phyloP scores from a whole-genome alignment of 768 basidiomycete genomes.

The Boletus coccyginus region DNA sequence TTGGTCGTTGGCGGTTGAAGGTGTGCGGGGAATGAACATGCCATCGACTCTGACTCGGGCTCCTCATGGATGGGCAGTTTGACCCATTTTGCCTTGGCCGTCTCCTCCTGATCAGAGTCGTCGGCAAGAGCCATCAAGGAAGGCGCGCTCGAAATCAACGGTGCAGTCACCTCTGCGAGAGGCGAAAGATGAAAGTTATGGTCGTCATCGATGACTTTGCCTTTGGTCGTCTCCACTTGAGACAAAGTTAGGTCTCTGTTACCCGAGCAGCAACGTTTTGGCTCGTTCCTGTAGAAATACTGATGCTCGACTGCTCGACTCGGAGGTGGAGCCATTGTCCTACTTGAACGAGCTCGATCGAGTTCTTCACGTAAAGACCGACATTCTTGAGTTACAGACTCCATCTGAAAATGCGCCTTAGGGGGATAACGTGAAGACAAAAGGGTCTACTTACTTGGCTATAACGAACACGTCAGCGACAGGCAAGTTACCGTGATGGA shows the following conservation, averaged over 20 bases:
- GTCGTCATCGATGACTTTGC: constrained; percentile 26
- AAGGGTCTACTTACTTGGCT: constrained; percentile 34
- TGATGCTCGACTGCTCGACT: constrained; percentile 23
- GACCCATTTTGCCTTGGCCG: constrained; percentile 16
- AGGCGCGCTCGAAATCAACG: constrained; percentile 28
- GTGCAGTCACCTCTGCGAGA: constrained; percentile 24
- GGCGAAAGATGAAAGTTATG: constrained; percentile 31
- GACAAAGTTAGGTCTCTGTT: constrained; percentile 12
- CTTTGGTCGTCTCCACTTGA: constrained; percentile 18
- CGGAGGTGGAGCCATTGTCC: constrained; percentile 7
- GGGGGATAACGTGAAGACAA: constrained; percentile 1
- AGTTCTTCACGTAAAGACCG: constrained; percentile 29
- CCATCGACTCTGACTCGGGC: constrained; percentile 20
- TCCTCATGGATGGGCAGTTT: constrained; percentile 24
- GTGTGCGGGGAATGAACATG: constrained; percentile 26
- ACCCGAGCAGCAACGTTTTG: constrained; percentile 20
- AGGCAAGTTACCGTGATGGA: constrained; percentile 7
- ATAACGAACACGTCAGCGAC: constrained; percentile 21
- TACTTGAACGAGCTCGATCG: constrained; percentile 19
- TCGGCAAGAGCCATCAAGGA: constrained; percentile 30
- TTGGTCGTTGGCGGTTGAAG: constrained; percentile 23
- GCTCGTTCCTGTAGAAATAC: constrained; percentile 21
- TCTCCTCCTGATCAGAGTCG: constrained; percentile 29
- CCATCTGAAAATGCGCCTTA: constrained; percentile 17
- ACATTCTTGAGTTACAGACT: constrained; percentile 25